These are phyloP conservation scores for Rhytidhysteron rufulum DNA, from an alignment of 2,329 filamentous ascomycete species.

Conservation along the genomic window DNA sequence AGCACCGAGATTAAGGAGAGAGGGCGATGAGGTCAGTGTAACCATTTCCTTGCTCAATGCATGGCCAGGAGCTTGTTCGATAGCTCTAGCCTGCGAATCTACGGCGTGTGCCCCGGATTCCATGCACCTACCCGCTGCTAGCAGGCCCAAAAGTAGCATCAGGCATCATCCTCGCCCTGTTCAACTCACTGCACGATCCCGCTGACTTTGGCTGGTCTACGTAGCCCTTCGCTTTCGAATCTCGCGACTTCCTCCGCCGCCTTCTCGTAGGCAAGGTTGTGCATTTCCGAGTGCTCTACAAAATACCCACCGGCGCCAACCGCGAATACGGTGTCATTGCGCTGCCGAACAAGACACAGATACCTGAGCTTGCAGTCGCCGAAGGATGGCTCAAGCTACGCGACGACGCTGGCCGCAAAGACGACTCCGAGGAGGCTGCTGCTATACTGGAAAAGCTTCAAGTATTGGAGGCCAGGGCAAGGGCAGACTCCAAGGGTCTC, in stretches of 20 bases:
- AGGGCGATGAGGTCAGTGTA: constrained; percentile 75
- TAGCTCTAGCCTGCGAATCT: not conserved
- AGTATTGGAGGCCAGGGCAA: constrained; percentile 72
- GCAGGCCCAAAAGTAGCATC: not conserved
- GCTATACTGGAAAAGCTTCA: constrained; percentile 74
- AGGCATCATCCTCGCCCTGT: not conserved
- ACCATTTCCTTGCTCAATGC: no score
- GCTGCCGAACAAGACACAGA: constrained; percentile 63
- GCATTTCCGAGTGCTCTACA: constrained; percentile 81
- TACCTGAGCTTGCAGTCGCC: constrained; percentile 80
- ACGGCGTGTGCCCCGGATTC: constrained; percentile 1
- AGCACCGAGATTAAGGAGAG: constrained; percentile 79
- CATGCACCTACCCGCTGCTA: constrained; percentile 7
- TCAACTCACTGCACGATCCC: not conserved
- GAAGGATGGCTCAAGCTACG: constrained; percentile 91
- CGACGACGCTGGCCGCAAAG: constrained; percentile 89
- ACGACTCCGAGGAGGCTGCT: constrained; percentile 72
- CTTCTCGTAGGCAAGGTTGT: constrained; percentile 81
- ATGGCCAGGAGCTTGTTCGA: no score
- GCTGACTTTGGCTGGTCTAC: not conserved
- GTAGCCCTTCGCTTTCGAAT: constrained; percentile 80
- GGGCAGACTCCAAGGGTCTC: constrained; percentile 72
- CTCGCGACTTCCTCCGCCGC: constrained; percentile 85
- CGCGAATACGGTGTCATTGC: constrained; percentile 84
- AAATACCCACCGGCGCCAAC: constrained; percentile 70